Percentiles rank a stretch among this genome's conserved stretches.
These are phyloP conservation scores for Suaeda aralocaspica DNA, from an alignment of 148 eudicot species.

Conservation along the genomic window DNA sequence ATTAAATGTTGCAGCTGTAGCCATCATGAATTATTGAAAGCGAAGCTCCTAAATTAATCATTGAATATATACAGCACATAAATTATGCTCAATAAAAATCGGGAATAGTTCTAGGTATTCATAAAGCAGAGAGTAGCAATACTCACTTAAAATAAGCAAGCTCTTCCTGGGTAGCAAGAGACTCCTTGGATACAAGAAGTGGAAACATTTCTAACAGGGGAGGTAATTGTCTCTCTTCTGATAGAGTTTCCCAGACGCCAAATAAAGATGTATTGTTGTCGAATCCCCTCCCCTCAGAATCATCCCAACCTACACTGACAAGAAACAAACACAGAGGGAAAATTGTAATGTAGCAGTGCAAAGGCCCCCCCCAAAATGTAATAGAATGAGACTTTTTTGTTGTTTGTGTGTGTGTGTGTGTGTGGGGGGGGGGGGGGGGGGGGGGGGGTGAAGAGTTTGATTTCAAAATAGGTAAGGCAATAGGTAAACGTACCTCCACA, in stretches of 20 bases:
- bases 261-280: conserved; percentile 65
- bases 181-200: conserved; percentile 63
- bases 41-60: neutral
- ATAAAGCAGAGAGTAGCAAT: neutral
- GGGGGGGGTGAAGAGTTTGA: too few species aligned
- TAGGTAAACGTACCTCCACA: too few species aligned
- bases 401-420: too few species aligned
- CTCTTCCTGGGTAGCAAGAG: conserved; percentile 65
- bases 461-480: too few species aligned
- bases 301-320: conserved; percentile 92
- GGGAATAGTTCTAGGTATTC: neutral
- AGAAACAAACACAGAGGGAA: conserved; percentile 22
- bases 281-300: conserved; percentile 93
- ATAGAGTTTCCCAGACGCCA: conserved; percentile 85
- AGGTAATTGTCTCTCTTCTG: conserved; percentile 52
- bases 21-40: neutral
- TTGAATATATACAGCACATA: neutral
- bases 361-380: neutral
- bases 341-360: neutral
- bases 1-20: neutral
- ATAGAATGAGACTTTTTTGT: neutral
- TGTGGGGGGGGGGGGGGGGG: too few species aligned
- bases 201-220: conserved; percentile 88
- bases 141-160: conserved; percentile 56
- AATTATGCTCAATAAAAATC: neutral